These are phyloP conservation scores for Plasmodiophora brassicae DNA, from an alignment of 208 protist species.

Conservation along the genomic window DNA sequence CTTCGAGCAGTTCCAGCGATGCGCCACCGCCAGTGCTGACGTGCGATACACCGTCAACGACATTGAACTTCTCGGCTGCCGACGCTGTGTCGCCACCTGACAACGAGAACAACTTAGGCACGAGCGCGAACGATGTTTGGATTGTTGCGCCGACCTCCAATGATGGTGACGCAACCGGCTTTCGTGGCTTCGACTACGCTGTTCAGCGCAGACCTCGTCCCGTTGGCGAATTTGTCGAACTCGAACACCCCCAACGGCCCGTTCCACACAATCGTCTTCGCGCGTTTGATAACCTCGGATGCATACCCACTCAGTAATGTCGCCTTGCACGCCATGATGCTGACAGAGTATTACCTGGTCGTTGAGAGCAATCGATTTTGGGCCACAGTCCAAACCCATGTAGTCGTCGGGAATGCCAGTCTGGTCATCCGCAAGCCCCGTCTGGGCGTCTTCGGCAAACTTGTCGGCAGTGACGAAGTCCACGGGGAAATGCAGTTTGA, in stretches of 20 bases:
- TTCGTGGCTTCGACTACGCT: conserved; percentile 45
- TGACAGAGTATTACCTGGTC: background rate
- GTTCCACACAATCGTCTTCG: conserved; percentile 60
- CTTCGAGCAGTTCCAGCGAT: conserved; percentile 97
- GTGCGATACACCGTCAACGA: conserved; percentile 81
- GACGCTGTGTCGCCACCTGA: conserved; percentile 44
- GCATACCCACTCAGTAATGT: too few relatives aligned
- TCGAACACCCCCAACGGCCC: conserved; percentile 63
- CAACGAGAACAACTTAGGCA: background rate
- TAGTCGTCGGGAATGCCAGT: conserved; percentile 56
- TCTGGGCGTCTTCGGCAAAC: conserved; percentile 52
- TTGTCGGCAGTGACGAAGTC: conserved; percentile 51
- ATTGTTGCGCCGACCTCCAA: conserved; percentile 45
- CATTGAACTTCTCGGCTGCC: conserved; percentile 36
- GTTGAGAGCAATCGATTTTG: conserved; percentile 46
- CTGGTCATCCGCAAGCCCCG: background rate
- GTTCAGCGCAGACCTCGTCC: conserved; percentile 51
- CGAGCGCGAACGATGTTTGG: background rate
- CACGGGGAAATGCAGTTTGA: conserved; percentile 53
- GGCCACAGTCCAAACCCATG: conserved; percentile 67
- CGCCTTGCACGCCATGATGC: background rate
- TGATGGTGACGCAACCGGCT: conserved; percentile 46
- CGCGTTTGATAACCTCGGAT: conserved; percentile 21
- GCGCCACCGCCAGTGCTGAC: conserved; percentile 98
- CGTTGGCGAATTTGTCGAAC: conserved; percentile 47